Evolutionary conservation across 495 filamentous ascomycete species (phyloP).

Genomic region (Thozetella sp.): DNA sequence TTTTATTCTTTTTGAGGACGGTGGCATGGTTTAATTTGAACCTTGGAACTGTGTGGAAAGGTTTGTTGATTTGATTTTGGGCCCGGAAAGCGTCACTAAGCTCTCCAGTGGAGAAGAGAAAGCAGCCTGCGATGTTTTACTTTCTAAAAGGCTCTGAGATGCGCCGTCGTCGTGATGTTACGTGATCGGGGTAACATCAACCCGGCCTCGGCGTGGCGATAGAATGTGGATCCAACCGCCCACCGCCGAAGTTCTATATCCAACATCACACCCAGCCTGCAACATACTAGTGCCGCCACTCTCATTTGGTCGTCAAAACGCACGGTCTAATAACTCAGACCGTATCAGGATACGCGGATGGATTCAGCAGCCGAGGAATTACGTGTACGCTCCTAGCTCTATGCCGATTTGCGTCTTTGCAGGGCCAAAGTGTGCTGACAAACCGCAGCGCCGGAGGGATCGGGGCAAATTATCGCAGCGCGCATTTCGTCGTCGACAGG

Average conservation of each 20-base stretch:
- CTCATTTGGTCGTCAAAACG: neutral
- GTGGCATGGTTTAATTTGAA: too few relatives aligned
- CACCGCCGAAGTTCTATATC: neutral
- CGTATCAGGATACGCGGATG: neutral
- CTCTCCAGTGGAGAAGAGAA: neutral
- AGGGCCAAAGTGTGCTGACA: neutral
- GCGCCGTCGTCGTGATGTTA: too few relatives aligned
- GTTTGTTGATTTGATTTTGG: too few relatives aligned
- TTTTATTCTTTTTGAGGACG: too few relatives aligned
- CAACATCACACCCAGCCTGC: neutral
- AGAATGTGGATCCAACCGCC: neutral
- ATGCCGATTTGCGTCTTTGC: neutral
- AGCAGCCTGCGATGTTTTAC: neutral
- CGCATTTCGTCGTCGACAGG: neutral
- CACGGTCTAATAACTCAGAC: neutral
- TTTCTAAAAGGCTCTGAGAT: too few relatives aligned
- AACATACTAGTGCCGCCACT: neutral
- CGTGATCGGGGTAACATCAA: neutral
- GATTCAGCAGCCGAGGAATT: neutral
- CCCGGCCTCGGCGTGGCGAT: too few relatives aligned
- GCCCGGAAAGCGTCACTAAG: neutral
- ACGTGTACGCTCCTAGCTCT: neutral
- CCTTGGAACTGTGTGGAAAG: too few relatives aligned
- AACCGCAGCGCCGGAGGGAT: neutral
- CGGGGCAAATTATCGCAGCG: neutral